Percentiles rank a stretch among this genome's conserved stretches.
Conservation (phyloP, 805 yeast species). For the Kregervanrija delftensis region DNA sequence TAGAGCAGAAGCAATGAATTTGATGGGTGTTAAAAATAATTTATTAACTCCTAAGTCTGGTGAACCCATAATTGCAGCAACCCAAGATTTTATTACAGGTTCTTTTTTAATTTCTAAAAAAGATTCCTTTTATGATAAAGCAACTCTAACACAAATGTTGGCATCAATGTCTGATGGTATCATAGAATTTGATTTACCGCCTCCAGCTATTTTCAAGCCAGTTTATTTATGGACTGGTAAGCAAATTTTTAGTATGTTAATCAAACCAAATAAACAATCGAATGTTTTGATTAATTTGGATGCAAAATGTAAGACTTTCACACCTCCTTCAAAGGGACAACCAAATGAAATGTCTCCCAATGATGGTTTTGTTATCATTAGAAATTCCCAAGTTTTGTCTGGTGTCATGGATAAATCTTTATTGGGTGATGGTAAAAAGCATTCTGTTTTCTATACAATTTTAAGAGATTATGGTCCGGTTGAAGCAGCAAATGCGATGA, state of each 20-base stretch:
- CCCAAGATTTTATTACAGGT: conserved; percentile 98
- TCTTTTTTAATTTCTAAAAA: conserved; percentile 88
- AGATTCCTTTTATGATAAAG: conserved; percentile 88
- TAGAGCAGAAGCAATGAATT: conserved; percentile 94
- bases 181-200: conserved; percentile 85
- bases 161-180: conserved; percentile 96
- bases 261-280: conserved; percentile 69
- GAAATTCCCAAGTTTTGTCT: conserved; percentile 81
- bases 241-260: conserved; percentile 83
- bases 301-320: conserved; percentile 87
- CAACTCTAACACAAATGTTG: conserved; percentile 71
- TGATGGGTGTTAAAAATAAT: conserved; percentile 97
- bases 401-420: conserved; percentile 97
- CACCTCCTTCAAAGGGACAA: conserved; percentile 62
- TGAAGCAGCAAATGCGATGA: conserved; percentile 95
- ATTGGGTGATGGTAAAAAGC: conserved; percentile 96
- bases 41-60: conserved; percentile 95
- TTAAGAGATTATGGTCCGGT: conserved; percentile 94
- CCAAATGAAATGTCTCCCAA: conserved; percentile 96
- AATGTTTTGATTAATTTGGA: conserved; percentile 86
- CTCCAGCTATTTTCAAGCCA: conserved; percentile 91
- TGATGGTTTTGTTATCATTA: conserved; percentile 86
- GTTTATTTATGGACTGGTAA: conserved; percentile 93
- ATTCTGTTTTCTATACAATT: conserved; percentile 91
- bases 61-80: conserved; percentile 98